Evolutionary conservation across 176 grass and related monocot species (phyloP), one percentile per base, ranked within the genome.

Genomic region (Bromus sterilis): DNA sequence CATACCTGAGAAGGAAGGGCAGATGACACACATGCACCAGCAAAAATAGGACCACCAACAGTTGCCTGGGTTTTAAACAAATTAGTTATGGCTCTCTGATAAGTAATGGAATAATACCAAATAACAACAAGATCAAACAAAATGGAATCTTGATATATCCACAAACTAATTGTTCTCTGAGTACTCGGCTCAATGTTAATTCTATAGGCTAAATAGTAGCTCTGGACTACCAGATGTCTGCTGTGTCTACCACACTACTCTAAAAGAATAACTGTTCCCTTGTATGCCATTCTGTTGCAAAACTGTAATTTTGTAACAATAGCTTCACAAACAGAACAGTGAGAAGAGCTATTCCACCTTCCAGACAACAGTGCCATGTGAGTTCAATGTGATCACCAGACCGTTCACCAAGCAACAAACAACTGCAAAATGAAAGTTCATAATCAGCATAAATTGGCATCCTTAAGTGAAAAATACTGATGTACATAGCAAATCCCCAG

Each of bases 401-500:
- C 94, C 94, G 20, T 90, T 89, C 68, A 97, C 94, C 86, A 97
- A 89, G 56, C 91, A 97, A 86, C 94, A 97, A 79, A 88, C 85
- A 76, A 97, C 94, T 97, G 87, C 67, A 90, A 3, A 64, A 65
- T 64, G 13, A 26, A 83, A 79, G 42, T 78, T 34, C 49, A 14
- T 49, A 58, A 56, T 85, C 46, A 83, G 56, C 70, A 86, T 28
- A 84, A 80, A 68, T 4, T 75, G 74, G 16, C 28, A 79, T 58
- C 20, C 23, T 55, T 33, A 55, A 37, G 9, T 57, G 12, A 85
- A 42, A 34, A 40, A 40, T 55, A 55, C 18, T 76, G 49, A 57
- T 6, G 1, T 21, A 56, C 11, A 49, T 33, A 51, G 23, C 30
- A 71, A 26, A 59, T 1, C 51, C 42, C 5, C 29, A 49, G 6